Conservation (phyloP, 2,329 filamentous ascomycete species). For the Byssothecium circinans region DNA sequence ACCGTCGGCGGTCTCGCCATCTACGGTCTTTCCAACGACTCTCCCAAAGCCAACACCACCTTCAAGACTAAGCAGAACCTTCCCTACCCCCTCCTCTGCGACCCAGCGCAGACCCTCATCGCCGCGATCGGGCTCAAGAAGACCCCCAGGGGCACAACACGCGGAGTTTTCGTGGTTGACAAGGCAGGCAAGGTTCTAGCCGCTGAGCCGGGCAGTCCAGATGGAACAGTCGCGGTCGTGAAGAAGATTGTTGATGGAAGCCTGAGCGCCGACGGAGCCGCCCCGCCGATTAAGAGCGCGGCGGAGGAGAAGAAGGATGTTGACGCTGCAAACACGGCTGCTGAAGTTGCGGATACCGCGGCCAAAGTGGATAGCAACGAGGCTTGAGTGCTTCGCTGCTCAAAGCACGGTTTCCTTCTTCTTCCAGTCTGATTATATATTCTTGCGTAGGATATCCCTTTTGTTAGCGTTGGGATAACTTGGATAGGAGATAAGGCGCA, state of each 20-base stretch:
- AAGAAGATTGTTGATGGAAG: conserved; percentile 60
- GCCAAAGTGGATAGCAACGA: conserved; percentile 36
- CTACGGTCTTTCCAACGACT: conserved; percentile 87
- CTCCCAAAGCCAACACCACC: conserved; percentile 85
- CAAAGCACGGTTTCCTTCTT: neutral
- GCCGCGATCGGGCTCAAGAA: conserved; percentile 89
- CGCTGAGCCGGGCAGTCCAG: conserved; percentile 73
- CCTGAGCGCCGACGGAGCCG: conserved; percentile 22
- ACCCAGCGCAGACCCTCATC: conserved; percentile 74
- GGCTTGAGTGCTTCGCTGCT: conserved; percentile 6
- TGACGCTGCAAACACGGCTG: conserved; percentile 43
- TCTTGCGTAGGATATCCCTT: neutral
- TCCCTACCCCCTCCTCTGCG: conserved; percentile 85
- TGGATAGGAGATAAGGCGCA: no score
- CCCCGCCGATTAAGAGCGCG: conserved; percentile 29
- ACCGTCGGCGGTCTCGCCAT: conserved; percentile 79
- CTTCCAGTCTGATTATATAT: neutral
- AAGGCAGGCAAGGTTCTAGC: conserved; percentile 80
- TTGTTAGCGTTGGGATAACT: neutral
- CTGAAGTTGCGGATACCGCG: conserved; percentile 52
- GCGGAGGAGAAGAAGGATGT: conserved; percentile 41
- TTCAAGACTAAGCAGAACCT: conserved; percentile 92
- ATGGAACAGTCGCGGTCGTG: conserved; percentile 75
- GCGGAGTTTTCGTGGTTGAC: conserved; percentile 85
- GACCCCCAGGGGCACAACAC: conserved; percentile 72